Base-by-base conservation (phyloP, 169 alveolate species). In the Eimeria necatrix region DNA sequence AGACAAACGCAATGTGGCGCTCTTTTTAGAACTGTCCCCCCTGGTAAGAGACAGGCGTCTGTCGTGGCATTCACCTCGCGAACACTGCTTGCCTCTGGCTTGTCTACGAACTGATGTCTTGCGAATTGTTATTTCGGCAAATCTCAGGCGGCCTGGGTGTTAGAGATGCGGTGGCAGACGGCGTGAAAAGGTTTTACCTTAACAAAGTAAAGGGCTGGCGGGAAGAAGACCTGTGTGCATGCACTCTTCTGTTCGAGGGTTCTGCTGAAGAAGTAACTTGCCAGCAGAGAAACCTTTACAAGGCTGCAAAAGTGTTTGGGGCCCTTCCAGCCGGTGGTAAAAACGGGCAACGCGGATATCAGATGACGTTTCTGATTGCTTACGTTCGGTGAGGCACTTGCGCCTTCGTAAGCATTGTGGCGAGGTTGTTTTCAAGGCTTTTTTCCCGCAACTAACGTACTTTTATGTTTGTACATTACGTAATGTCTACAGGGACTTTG, bases 201-300 rank as follows among this genome's bases (percentile, higher is more conserved):
- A 89, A 96, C 18, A 94, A 91, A 84, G 95, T 98, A 51, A 96
- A 95, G 90, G 97, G 97, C 52, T 97, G 96, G 93, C 98, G 97
- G 68, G 97, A 96, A 32, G 97, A 96, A 18, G 92, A 89, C 85
- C 96, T 98, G 97, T 96, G 97, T 64, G 97, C 97, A 32, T 95
- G 97, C 64, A 97, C 98, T 49, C 86, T 97, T 32, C 97, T 96
- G n/a, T 97, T 95, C 81, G 99, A 98, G 93, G 99, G 99, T 20
- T 71, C 96, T 2, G 73, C 93, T 88, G 94, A 78, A 10, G 95
- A 96, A 93, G 98, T 97, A 41, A 81, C 88, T 26, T 56, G 64
- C 56, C 96, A 97, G 91, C 94, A 97, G 89, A 93, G 76, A 56
- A 91, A 92, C 9, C 95, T 97, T 41, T 95, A 94, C 85, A 76